A percentile compares a stretch with the other conserved stretches of the same genome.
Evolutionary conservation across 1,139 yeast genomes (phyloP).

Genomic region (Saccharomyces hybrid): DNA sequence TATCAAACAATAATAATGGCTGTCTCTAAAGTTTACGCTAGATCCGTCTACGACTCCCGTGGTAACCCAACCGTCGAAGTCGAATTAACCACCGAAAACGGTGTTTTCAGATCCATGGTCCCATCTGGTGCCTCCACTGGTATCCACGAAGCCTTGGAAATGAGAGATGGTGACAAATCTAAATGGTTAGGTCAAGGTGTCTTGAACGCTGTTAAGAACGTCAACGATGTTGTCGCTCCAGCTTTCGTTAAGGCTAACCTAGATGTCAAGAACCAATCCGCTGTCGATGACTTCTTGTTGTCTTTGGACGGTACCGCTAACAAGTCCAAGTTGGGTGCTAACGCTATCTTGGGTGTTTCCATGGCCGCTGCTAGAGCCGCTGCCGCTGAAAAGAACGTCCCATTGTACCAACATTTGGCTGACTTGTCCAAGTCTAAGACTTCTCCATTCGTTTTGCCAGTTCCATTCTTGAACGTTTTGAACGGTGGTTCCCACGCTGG

Average conservation of each 20-base stretch:
- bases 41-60: slow-evolving; percentile 95
- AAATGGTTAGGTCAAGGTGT: slow-evolving; percentile 97
- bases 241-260: slow-evolving; percentile 68
- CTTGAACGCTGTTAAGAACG: slow-evolving; percentile 82
- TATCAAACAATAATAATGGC: slow-evolving; percentile 36
- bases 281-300: slow-evolving; percentile 70
- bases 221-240: slow-evolving; percentile 82
- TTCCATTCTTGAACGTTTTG: slow-evolving; percentile 94
- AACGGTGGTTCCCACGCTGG: slow-evolving; percentile 99
- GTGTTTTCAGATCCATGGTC: slow-evolving; percentile 84
- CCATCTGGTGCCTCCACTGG: slow-evolving; percentile 98
- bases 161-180: slow-evolving; percentile 89
- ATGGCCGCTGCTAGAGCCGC: slow-evolving; percentile 91
- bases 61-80: slow-evolving; percentile 98
- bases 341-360: slow-evolving; percentile 92
- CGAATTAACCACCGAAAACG: slow-evolving; percentile 77
- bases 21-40: slow-evolving; percentile 66
- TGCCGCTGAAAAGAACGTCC: slow-evolving; percentile 82
- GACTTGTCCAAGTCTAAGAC: slow-evolving; percentile 52
- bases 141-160: slow-evolving; percentile 88
- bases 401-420: slow-evolving; percentile 80
- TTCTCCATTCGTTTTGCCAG: slow-evolving; percentile 80
- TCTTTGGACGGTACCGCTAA: slow-evolving; percentile 85
- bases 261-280: slow-evolving; percentile 70
- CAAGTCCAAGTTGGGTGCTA: slow-evolving; percentile 92